phyloP scores from a whole-genome alignment of 2,329 filamentous ascomycete genomes.

The Onygena corvina region DNA sequence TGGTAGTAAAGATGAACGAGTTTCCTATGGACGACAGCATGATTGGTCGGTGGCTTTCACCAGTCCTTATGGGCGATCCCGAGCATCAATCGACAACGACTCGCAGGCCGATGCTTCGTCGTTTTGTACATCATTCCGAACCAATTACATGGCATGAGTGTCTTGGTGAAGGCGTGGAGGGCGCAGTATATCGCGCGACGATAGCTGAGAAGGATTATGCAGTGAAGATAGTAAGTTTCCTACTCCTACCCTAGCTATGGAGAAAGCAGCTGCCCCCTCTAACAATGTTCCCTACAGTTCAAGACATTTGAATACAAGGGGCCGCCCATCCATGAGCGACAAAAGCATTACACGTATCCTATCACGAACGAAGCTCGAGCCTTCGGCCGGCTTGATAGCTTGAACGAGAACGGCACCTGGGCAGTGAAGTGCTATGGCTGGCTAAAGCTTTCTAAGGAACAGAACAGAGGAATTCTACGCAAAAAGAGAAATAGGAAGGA shows the following conservation, averaged over 20 bases:
- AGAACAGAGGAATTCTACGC: slow-evolving; percentile 1
- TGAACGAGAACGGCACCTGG: slow-evolving; percentile 14
- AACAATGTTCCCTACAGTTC: no score
- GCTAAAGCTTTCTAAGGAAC: slow-evolving; percentile 12
- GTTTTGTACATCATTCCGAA: slow-evolving; percentile 13
- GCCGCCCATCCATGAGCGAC: not conserved
- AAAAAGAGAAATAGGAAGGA: no score
- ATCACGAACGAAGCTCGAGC: slow-evolving; percentile 12
- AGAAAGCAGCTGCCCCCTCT: no score
- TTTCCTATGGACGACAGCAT: slow-evolving; percentile 12
- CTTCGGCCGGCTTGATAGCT: slow-evolving; percentile 13
- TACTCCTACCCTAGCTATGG: not conserved
- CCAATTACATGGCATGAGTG: slow-evolving; percentile 3
- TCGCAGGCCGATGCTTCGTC: slow-evolving; percentile 12
- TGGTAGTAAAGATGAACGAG: no score
- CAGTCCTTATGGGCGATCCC: slow-evolving; percentile 13
- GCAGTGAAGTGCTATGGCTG: slow-evolving; percentile 14
- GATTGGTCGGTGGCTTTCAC: slow-evolving; percentile 11
- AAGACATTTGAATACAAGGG: not conserved
- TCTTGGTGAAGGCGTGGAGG: slow-evolving; percentile 10
- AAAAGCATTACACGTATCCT: slow-evolving; percentile 7
- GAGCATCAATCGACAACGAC: slow-evolving; percentile 7
- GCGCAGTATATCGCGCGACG: slow-evolving; percentile 8
- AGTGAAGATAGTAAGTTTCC: slow-evolving; percentile 12
- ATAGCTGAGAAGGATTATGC: slow-evolving; percentile 9